phyloP scores from a whole-genome alignment of 2,329 filamentous ascomycete species.

The Diaporthe humulicola region DNA sequence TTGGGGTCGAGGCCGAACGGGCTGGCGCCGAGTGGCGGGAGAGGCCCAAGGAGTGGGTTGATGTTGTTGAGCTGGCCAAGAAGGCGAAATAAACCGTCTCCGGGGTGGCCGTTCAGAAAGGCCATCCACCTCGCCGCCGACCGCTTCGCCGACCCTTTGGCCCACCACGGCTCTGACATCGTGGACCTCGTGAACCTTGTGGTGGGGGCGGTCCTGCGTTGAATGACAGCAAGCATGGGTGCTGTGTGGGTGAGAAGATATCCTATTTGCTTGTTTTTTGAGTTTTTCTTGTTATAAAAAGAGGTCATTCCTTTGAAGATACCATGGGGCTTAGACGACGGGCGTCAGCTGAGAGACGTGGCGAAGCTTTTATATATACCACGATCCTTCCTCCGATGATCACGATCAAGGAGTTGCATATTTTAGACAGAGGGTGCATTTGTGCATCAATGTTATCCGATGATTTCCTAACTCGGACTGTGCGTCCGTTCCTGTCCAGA shows the following conservation, averaged over 20 bases:
- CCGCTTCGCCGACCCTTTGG: background rate
- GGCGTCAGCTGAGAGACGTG: background rate
- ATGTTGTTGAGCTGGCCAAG: constrained; percentile 56
- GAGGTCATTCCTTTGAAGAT: constrained; percentile 12
- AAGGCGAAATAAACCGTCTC: constrained; percentile 41
- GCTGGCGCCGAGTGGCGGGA: constrained; percentile 50
- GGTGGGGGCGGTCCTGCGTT: background rate
- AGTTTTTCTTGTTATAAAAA: background rate
- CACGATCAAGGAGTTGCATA: background rate
- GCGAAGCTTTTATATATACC: background rate
- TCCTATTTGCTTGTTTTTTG: background rate
- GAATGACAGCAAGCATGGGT: background rate
- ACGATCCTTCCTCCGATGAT: constrained; percentile 21
- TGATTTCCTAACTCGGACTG: background rate
- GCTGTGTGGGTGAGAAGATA: background rate
- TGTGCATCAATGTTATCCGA: background rate
- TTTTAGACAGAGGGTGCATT: background rate
- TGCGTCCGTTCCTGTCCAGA: background rate
- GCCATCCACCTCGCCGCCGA: background rate
- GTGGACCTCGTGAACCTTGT: background rate
- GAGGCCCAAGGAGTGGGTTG: constrained; percentile 58
- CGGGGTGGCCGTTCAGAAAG: background rate
- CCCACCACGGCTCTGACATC: background rate
- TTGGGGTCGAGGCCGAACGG: constrained; percentile 62
- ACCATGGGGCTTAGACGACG: constrained; percentile 12